Conservation (phyloP, 352 stramenopile genomes). For the Pythium phragmitis region DNA sequence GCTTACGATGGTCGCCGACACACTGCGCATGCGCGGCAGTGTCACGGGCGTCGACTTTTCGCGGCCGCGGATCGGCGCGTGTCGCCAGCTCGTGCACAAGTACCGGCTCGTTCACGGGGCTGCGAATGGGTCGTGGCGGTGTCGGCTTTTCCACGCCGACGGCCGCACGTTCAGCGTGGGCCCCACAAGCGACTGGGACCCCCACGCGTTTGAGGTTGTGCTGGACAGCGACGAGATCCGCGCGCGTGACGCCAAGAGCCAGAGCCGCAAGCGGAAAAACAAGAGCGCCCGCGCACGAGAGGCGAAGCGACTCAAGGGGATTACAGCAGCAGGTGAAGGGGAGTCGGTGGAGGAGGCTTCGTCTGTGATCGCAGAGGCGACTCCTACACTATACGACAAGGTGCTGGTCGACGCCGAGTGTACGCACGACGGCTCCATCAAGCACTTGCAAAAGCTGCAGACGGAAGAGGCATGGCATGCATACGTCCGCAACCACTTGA, state of each 20-base stretch:
- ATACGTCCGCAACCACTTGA: conserved; percentile 76
- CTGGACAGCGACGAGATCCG: conserved; percentile 71
- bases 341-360: background rate
- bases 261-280: conserved; percentile 89
- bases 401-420: conserved; percentile 96
- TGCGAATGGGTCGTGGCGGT: conserved; percentile 40
- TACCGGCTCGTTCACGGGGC: conserved; percentile 80
- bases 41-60: conserved; percentile 89
- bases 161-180: conserved; percentile 69
- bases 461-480: conserved; percentile 68
- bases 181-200: conserved; percentile 42
- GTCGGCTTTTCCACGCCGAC: conserved; percentile 76
- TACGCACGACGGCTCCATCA: conserved; percentile 93
- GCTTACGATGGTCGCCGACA: conserved; percentile 89
- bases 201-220: conserved; percentile 43
- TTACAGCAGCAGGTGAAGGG: background rate
- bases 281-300: conserved; percentile 81
- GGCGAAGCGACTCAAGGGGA: conserved; percentile 40
- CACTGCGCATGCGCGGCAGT: conserved; percentile 54
- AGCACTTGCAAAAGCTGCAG: conserved; percentile 78
- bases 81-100: conserved; percentile 90
- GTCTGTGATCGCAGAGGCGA: background rate
- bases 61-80: conserved; percentile 74
- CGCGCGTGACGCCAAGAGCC: conserved; percentile 36
- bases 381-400: conserved; percentile 83